A percentile compares a stretch with the other conserved stretches of the same genome.
Conservation (phyloP, 306 rosid genomes). For the Medicago lupulina region DNA sequence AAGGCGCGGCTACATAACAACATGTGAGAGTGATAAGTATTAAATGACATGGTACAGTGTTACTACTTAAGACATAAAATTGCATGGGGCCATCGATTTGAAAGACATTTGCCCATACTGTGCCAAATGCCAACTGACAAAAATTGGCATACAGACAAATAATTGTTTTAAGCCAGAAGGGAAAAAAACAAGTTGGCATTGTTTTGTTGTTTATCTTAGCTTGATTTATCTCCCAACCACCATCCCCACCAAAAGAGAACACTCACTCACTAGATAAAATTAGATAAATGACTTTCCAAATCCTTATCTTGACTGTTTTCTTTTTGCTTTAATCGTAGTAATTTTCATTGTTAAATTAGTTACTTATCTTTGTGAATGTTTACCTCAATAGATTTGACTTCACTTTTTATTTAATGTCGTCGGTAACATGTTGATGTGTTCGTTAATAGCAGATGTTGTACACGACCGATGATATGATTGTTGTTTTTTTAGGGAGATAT, state of each 20-base stretch:
- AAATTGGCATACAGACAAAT: not conserved
- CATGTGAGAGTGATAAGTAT: not conserved
- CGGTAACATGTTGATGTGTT: not conserved
- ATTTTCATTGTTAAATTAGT: not conserved
- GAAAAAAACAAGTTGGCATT: not conserved
- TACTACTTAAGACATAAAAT: not conserved
- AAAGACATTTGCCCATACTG: conserved; percentile 1
- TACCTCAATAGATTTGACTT: not conserved
- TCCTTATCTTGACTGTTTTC: not conserved
- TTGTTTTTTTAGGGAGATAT: too few relatives aligned
- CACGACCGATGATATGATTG: too few relatives aligned
- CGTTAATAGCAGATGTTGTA: too few relatives aligned
- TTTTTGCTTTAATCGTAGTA: not conserved
- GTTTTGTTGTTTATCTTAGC: not conserved
- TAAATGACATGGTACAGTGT: conserved; percentile 9
- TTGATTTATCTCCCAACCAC: conserved; percentile 25
- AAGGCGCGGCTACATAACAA: not conserved
- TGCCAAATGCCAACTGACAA: not conserved
- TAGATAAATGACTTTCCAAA: not conserved
- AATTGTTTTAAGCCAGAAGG: conserved; percentile 2
- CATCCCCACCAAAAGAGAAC: not conserved
- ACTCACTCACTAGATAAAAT: not conserved
- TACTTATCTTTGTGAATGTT: not conserved
- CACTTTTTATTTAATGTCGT: not conserved
- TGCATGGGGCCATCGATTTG: conserved; percentile 13